A percentile compares a stretch with the other conserved stretches of the same genome.
Conservation (phyloP, 768 basidiomycete species). For the Gelatoporia subvermispora region DNA sequence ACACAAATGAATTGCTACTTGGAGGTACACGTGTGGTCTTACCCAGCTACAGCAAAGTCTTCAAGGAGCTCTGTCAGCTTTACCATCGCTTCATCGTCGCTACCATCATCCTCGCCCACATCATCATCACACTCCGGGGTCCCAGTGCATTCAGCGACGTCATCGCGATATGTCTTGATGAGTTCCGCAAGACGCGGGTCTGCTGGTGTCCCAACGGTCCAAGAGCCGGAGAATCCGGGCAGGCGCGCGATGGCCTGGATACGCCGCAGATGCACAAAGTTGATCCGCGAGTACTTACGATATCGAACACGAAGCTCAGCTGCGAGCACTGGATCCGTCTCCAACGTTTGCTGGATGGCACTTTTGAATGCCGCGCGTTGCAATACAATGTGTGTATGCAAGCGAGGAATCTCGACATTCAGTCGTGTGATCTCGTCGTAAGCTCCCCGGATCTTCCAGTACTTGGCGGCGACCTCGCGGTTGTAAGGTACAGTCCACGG, state of each 20-base stretch:
- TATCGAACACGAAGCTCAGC: not conserved
- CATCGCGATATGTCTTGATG: too few relatives aligned
- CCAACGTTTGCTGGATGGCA: not conserved
- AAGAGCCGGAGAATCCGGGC: too few relatives aligned
- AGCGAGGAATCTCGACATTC: not conserved
- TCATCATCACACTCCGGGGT: too few relatives aligned
- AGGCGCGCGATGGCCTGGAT: not conserved
- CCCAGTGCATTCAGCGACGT: too few relatives aligned
- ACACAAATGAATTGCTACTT: too few relatives aligned
- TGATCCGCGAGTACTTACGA: not conserved
- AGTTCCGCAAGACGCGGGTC: too few relatives aligned
- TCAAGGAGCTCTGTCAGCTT: too few relatives aligned
- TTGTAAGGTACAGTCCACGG: conserved; percentile 1
- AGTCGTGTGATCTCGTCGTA: not conserved
- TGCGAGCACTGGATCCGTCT: not conserved
- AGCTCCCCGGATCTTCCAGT: conserved; percentile 1
- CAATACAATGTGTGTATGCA: conserved; percentile 1
- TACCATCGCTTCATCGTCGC: too few relatives aligned
- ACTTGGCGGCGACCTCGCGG: conserved; percentile 4
- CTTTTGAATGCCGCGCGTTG: not conserved
- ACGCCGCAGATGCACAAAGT: not conserved
- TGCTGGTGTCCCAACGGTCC: too few relatives aligned
- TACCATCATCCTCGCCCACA: too few relatives aligned
- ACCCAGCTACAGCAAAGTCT: too few relatives aligned
- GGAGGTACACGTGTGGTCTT: too few relatives aligned